Evolutionary conservation across 371 early-diverging fungal species (phyloP).

Genomic region (Nosema muscidifuracis): DNA sequence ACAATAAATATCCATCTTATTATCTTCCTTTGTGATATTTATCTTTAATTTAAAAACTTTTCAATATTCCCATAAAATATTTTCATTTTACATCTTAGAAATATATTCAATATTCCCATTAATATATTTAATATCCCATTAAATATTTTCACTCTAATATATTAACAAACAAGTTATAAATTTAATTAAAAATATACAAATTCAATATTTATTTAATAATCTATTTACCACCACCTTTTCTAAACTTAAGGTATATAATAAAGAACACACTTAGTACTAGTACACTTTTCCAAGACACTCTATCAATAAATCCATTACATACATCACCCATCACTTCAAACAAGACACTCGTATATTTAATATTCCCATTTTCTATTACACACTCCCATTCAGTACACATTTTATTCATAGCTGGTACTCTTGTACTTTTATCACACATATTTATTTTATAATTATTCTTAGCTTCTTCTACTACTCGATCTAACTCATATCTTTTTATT

Average conservation of each 20-base stretch:
- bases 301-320: conserved; percentile 56
- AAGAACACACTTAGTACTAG: conserved; percentile 27
- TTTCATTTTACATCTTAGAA: too few relatives aligned
- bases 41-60: too few relatives aligned
- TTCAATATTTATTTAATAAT: too few relatives aligned
- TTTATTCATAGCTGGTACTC: conserved; percentile 71
- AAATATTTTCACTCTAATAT: too few relatives aligned
- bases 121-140: too few relatives aligned
- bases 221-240: too few relatives aligned
- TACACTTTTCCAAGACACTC: conserved; percentile 42
- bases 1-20: too few relatives aligned
- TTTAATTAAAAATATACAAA: too few relatives aligned
- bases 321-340: conserved; percentile 57
- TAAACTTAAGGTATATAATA: conserved; percentile 42
- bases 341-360: conserved; percentile 58
- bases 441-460: conserved; percentile 69
- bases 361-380: conserved; percentile 67
- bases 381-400: conserved; percentile 71
- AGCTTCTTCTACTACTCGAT: conserved; percentile 65
- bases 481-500: conserved; percentile 24
- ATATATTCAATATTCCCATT: too few relatives aligned
- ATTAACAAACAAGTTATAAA: too few relatives aligned
- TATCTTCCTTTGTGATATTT: too few relatives aligned
- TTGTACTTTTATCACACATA: conserved; percentile 67
- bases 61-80: too few relatives aligned